These are phyloP conservation scores for Patellifolia procumbens DNA, from an alignment of 179 eudicot species.

Conservation along the genomic window DNA sequence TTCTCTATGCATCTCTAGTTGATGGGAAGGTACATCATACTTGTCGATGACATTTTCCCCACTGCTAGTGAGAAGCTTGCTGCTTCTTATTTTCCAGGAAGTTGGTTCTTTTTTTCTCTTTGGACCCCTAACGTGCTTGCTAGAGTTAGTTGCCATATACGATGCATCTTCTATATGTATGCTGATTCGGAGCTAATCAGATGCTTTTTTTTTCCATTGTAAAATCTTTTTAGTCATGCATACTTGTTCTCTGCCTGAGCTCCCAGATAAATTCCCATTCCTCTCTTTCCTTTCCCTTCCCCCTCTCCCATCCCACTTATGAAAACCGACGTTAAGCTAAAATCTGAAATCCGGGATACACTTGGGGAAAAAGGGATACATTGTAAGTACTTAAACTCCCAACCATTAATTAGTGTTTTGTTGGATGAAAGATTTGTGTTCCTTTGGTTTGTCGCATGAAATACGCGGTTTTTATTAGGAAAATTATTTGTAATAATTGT, in stretches of 20 bases:
- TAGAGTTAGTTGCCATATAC: background rate
- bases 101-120: slow-evolving; percentile 4
- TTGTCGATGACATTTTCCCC: background rate
- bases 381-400: too few relatives aligned
- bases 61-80: background rate
- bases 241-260: background rate
- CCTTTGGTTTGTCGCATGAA: too few relatives aligned
- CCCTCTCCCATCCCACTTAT: too few relatives aligned
- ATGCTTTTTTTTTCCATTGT: background rate
- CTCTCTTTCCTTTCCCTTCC: background rate
- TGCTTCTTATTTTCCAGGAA: background rate
- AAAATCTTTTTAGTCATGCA: background rate
- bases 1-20: slow-evolving; percentile 66
- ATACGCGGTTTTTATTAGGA: too few relatives aligned
- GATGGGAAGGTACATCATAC: slow-evolving; percentile 75
- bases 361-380: too few relatives aligned
- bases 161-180: background rate
- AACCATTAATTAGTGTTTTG: too few relatives aligned
- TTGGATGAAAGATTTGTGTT: too few relatives aligned
- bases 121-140: slow-evolving; percentile 11
- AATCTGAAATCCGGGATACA: too few relatives aligned
- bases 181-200: background rate
- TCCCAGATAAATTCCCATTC: background rate
- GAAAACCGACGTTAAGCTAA: too few relatives aligned
- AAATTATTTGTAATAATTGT: too few relatives aligned